Evolutionary conservation across 2,329 filamentous ascomycete genomes (phyloP), one percentile per base, ranked within the genome.

Genomic region (Curvularia spicifera): DNA sequence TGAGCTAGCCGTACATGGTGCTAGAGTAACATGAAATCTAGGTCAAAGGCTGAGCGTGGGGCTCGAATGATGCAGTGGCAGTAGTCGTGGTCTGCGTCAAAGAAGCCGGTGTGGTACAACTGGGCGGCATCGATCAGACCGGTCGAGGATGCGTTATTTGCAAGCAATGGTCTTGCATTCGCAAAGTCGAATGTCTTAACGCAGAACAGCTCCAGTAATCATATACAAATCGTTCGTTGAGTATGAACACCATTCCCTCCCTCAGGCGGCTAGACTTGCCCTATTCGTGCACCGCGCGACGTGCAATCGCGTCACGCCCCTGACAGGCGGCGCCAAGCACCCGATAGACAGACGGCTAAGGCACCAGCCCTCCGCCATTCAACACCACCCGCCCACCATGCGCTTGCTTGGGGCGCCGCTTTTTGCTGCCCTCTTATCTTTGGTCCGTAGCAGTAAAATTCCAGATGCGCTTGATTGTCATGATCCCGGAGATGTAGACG

Each of bases 381-480:
- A 60, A 46, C 51, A 61, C 50, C 57, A 52, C 56, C 50, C 35
- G 48, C 42, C 51, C 60, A 56, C 43, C 42, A 59, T 65, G 53
- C 52, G 53, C 37, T 43, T 51, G 33, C 33, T 20, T 22, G 51
- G 57, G 33, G 29, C 50, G 31, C 44, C 60, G 39, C 54, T 65
- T 31, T 45, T 60, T 42, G 58, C 61, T 45, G 29, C 65, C 20
- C 39, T 67, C 9, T 10, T 64, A 12, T 51, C 51, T 18, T 31
- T 47, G 22, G 59, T 45, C 9, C 26, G 39, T 35, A 56, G 60
- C 4, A 53, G 52, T 40, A 58, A 59, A 53, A 61, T 50, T 26
- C 62, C 29, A 28, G 53, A 24, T 18, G 62, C 65, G n/a, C 51
- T 61, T 18, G 57, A 69, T 31, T 73, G 70, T 55, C 44, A 52